These are phyloP conservation scores for Lagenidium sp. DNA, from an alignment of 352 stramenopile genomes.

Conservation along the genomic window DNA sequence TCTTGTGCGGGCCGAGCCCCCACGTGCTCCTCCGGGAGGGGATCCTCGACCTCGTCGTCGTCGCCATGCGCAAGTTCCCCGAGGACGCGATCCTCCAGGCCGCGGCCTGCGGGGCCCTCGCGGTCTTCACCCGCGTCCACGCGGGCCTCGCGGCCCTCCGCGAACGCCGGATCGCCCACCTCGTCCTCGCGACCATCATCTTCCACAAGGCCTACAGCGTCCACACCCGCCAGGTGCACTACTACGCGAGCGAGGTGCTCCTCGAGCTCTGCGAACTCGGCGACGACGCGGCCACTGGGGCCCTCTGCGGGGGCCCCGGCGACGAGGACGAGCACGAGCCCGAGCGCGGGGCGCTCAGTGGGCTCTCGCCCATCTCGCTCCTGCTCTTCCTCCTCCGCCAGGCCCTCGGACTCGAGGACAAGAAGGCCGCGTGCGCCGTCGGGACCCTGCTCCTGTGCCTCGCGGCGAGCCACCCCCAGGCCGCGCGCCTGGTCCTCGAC, in stretches of 20 bases:
- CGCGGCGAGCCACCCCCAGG: constrained; percentile 37
- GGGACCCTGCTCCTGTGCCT: constrained; percentile 71
- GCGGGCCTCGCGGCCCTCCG: constrained; percentile 39
- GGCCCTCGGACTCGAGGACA: constrained; percentile 64
- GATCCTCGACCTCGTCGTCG: constrained; percentile 40
- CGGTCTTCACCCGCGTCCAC: constrained; percentile 57
- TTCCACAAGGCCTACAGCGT: constrained; percentile 77
- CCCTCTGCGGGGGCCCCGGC: constrained; percentile 46
- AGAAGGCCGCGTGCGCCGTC: constrained; percentile 69
- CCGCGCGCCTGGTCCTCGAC: constrained; percentile 34
- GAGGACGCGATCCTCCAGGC: constrained; percentile 79
- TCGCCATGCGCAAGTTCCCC: constrained; percentile 52
- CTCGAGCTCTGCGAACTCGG: constrained; percentile 64
- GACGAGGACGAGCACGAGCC: constrained; percentile 9
- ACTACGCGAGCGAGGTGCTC: constrained; percentile 76
- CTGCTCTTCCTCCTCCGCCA: constrained; percentile 67
- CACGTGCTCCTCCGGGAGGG: constrained; percentile 39
- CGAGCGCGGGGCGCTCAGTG: constrained; percentile 11
- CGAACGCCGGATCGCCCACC: constrained; percentile 37
- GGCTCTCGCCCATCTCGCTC: constrained; percentile 53
- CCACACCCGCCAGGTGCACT: constrained; percentile 78
- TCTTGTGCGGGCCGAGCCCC: constrained; percentile 54
- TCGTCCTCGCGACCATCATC: constrained; percentile 62
- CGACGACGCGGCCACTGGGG: constrained; percentile 38
- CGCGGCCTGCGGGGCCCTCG: constrained; percentile 59